Conservation (phyloP, 2,329 filamentous ascomycete genomes). For the Trichoderma koningiopsis region DNA sequence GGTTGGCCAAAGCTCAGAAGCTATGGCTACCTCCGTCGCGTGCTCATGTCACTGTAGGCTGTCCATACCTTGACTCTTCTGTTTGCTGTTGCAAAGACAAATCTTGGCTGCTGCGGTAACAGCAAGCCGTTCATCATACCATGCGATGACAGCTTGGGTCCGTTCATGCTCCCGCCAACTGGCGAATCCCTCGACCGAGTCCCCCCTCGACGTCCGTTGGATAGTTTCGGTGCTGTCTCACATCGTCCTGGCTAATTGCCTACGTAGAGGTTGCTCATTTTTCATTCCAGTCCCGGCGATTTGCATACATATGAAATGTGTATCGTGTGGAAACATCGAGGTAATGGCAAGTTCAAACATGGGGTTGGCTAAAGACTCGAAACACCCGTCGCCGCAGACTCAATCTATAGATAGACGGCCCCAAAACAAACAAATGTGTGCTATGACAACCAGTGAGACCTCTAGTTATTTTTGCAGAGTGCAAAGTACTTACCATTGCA, state of each 20-base stretch:
- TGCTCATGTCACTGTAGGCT: background rate
- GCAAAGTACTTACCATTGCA: background rate
- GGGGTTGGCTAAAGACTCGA: background rate
- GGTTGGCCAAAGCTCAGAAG: background rate
- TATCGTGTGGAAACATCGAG: background rate
- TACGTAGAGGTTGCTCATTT: background rate
- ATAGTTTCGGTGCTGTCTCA: background rate
- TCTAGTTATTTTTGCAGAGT: background rate
- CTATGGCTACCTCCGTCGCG: background rate
- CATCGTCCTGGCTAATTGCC: background rate
- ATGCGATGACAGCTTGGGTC: background rate
- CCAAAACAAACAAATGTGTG: background rate
- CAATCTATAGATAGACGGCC: background rate
- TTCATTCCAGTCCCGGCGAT: background rate
- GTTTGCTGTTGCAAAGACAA: background rate
- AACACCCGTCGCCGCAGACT: constrained; percentile 11
- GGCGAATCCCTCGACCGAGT: background rate
- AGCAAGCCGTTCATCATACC: background rate
- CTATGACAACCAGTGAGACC: background rate
- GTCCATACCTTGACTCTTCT: background rate
- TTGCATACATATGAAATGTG: background rate
- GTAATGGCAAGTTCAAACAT: background rate
- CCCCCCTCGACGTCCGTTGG: background rate
- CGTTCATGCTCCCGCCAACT: background rate
- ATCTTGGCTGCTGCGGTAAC: background rate